A percentile compares a stretch with the other conserved stretches of the same genome.
Evolutionary conservation across 108 stramenopile genomes (phyloP).

Genomic region (Fistulifera solaris): DNA sequence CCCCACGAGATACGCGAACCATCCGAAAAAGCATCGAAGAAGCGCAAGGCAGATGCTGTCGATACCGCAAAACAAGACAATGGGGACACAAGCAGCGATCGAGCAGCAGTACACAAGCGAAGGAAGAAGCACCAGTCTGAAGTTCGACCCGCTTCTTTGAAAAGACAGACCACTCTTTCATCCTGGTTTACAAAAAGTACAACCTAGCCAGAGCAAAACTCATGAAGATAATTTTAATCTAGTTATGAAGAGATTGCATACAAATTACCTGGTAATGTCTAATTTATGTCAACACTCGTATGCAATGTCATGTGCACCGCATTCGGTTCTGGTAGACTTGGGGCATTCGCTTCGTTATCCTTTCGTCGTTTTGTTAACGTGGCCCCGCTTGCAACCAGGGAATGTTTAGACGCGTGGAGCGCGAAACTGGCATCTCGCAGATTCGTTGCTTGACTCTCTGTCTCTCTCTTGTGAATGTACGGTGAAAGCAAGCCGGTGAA

Average conservation of each 20-base stretch:
- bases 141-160: background rate
- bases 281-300: no score
- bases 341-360: background rate
- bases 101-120: no score
- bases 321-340: background rate
- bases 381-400: background rate
- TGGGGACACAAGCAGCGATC: background rate
- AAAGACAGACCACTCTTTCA: constrained; percentile 5
- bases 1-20: background rate
- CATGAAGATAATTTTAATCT: background rate
- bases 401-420: background rate
- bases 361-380: background rate
- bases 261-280: no score
- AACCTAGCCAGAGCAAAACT: background rate
- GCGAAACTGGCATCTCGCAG: background rate
- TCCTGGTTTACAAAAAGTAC: background rate
- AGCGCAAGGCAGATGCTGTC: background rate
- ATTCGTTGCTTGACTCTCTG: background rate
- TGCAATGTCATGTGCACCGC: constrained; percentile 7
- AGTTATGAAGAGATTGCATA: no score
- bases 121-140: background rate
- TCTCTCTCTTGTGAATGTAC: background rate
- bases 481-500: background rate
- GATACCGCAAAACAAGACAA: background rate
- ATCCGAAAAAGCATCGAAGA: background rate